Base-by-base conservation (phyloP, 2,329 filamentous ascomycete genomes). In the Fusarium sp. region DNA sequence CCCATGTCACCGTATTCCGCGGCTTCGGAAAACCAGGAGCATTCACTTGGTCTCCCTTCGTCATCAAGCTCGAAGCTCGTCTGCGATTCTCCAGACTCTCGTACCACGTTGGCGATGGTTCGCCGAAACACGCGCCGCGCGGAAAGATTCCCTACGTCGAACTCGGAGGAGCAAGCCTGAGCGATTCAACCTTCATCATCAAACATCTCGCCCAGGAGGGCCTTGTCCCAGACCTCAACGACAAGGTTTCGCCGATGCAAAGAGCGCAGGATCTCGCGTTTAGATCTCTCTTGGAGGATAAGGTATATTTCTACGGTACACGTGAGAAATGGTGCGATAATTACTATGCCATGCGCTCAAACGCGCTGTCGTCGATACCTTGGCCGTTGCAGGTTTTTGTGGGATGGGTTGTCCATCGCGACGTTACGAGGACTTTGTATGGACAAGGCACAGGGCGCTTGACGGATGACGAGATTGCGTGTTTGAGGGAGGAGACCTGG, bases 81-180 rank as follows among this genome's bases (percentile, higher is more conserved):
- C 80, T 91, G 7, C 88, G 89, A 15, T 83, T 89, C 67, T 81
- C 82, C 3, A 74, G 76, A 2, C 50, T 89, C 4, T 39, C 76
- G 1, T 91, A 91, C 75, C 71, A 67, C 17, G 72, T 77, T 6
- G 83, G 78, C 4, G 65, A 67, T 5, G 88, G 88, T 2, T 85
- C 84, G 0, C 74, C 81, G 0, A 72, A 67, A 40, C 74, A 77
- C 1, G 84, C 81, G 0, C 88, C 89, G 0, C 83, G 80, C 50
- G 87, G 87, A 40, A 91, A 91, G 76, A 84, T 91, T 11, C 88
- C 88, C 0, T 91, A 90, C 70, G 57, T 89, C 22, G 78, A 81
- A 31, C 61, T 82, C 36, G 53, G 70, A 67, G 31, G 63, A 2
- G 28, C 53, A n/a, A 58, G 57, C 11, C 61, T 90, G 1, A 79